Percentiles rank a stretch among this genome's conserved stretches.
phyloP scores from a whole-genome alignment of 164 flowering plant genomes.

The Tetracentron sinense region DNA sequence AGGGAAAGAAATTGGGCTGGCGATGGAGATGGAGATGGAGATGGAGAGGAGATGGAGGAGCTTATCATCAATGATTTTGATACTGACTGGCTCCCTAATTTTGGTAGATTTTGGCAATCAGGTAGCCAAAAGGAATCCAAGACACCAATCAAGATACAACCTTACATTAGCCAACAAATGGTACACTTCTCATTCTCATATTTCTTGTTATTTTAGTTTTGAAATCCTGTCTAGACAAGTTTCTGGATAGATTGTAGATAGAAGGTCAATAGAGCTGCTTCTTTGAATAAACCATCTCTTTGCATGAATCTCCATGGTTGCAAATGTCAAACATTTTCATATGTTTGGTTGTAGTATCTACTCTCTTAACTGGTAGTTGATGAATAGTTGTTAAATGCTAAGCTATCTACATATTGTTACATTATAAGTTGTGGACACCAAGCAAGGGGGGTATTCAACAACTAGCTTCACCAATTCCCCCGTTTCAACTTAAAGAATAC shows the following conservation, averaged over 20 bases:
- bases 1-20: slow-evolving; percentile 62
- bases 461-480: too few species aligned
- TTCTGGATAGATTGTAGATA: background rate
- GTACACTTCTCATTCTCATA: slow-evolving; percentile 30
- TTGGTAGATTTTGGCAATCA: slow-evolving; percentile 96
- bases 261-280: background rate
- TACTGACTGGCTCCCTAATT: slow-evolving; percentile 89
- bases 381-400: too few species aligned
- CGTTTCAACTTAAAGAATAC: too few species aligned
- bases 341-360: too few species aligned
- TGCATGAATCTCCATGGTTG: background rate
- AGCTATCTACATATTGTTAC: too few species aligned
- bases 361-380: too few species aligned
- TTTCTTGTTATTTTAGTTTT: background rate
- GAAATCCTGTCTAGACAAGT: background rate
- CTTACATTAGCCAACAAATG: slow-evolving; percentile 81
- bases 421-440: too few species aligned
- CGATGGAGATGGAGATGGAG: too few species aligned
- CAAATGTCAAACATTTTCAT: background rate
- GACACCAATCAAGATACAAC: slow-evolving; percentile 42
- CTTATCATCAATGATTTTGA: slow-evolving; percentile 34
- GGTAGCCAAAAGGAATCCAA: slow-evolving; percentile 87
- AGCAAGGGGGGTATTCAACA: too few species aligned
- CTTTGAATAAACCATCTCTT: background rate
- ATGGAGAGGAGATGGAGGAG: slow-evolving; percentile 85